Evolutionary conservation across 345 rosid genomes (phyloP).

Genomic region (Kandelia obovata): DNA sequence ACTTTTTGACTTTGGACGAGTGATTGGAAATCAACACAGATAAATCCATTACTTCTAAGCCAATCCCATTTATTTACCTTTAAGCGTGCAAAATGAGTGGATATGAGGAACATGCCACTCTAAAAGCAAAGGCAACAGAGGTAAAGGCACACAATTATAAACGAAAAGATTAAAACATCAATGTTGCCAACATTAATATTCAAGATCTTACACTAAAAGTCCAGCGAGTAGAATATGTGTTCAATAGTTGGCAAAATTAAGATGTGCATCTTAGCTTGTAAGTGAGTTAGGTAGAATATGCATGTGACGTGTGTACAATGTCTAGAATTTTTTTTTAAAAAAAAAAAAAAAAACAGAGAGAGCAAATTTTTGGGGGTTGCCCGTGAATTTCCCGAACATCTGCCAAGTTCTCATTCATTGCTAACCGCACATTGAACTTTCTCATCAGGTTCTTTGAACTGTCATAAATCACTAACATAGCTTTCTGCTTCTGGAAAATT

Average conservation of each 20-base stretch:
- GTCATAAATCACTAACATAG: neutral
- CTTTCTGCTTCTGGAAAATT: neutral
- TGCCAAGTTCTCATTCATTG: conserved; percentile 14
- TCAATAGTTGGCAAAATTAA: conserved; percentile 25
- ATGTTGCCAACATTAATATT: neutral
- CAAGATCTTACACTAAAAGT: neutral
- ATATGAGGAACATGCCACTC: conserved; percentile 3
- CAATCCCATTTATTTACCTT: conserved; percentile 27
- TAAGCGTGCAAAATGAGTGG: conserved; percentile 23
- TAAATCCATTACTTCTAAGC: neutral
- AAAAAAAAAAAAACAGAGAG: neutral
- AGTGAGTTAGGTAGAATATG: neutral
- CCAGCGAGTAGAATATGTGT: neutral
- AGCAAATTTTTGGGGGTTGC: conserved; percentile 20
- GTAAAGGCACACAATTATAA: neutral
- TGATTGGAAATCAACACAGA: neutral
- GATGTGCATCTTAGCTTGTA: neutral
- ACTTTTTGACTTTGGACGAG: conserved; percentile 15
- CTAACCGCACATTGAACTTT: too few species aligned
- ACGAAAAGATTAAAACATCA: conserved; percentile 11
- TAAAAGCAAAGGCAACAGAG: neutral
- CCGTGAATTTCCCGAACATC: conserved; percentile 13
- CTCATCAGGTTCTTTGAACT: neutral
- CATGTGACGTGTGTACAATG: conserved; percentile 14
- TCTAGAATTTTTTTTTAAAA: neutral